phyloP scores from a whole-genome alignment of 2,329 filamentous ascomycete species.

The Dactylellina drechsleri region DNA sequence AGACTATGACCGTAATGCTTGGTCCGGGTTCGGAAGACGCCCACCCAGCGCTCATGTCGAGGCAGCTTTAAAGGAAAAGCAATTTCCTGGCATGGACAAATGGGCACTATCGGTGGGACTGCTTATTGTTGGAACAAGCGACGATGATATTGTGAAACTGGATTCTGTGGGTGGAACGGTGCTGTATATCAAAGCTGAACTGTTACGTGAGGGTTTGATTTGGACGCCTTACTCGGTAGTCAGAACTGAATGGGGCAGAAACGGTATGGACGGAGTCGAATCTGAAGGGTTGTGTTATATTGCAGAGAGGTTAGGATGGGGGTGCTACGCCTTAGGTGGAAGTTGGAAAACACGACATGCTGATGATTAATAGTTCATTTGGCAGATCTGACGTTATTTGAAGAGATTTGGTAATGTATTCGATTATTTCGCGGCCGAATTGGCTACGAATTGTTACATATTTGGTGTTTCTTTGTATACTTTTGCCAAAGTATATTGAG shows the following conservation, averaged over 20 bases:
- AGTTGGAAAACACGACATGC: constrained; percentile 59
- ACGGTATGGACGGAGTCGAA: constrained; percentile 61
- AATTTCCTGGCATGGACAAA: constrained; percentile 54
- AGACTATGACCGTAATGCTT: constrained; percentile 62
- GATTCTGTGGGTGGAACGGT: constrained; percentile 62
- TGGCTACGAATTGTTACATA: too few relatives aligned
- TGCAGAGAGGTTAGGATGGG: constrained; percentile 57
- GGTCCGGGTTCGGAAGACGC: constrained; percentile 57
- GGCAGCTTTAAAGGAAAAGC: constrained; percentile 52
- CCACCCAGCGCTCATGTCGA: constrained; percentile 56
- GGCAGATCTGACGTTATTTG: too few relatives aligned
- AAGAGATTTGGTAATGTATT: too few relatives aligned
- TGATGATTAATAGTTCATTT: constrained; percentile 39
- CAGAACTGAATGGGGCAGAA: constrained; percentile 61
- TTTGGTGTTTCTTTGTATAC: too few relatives aligned
- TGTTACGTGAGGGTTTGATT: constrained; percentile 60
- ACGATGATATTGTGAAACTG: constrained; percentile 60
- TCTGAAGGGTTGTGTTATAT: constrained; percentile 62
- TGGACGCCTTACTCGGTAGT: constrained; percentile 61
- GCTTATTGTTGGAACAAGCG: constrained; percentile 57
- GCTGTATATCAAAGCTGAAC: constrained; percentile 60
- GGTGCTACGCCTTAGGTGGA: constrained; percentile 60
- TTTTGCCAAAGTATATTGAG: too few relatives aligned
- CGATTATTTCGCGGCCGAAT: too few relatives aligned
- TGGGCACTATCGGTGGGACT: constrained; percentile 44